Base-by-base conservation (phyloP, 1,284 basidiomycete species). In the Cryptococcus maquisensis region DNA sequence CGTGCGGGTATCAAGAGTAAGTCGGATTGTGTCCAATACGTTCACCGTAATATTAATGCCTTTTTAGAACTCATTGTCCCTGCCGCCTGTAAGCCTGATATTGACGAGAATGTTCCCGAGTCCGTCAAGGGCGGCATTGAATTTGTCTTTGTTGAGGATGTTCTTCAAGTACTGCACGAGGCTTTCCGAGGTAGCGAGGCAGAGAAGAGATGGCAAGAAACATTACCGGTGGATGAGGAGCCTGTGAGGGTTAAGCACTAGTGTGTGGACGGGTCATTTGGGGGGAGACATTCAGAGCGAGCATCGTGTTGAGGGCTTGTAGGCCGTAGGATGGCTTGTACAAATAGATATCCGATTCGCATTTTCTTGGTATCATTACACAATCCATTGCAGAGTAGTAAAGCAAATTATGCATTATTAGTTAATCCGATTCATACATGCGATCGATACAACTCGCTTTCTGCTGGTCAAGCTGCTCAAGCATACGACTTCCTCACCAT, bases 41-140 rank as follows among this genome's bases (percentile, higher is more conserved):
- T 20, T 2, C n/a, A 26, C 26, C 13, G 6, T 15, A 10, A 16
- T 24, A 49, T 55, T 60, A 45, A 61, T 54, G 18, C 3, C 38
- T 49, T 35, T 35, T 10, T 57, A 75, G 71, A 77, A 62, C 68
- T 94, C 59, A 78, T 94, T 23, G 90, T 90, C 1, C 93, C 93
- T 0, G 84, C 83, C 23, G 92, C 87, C 3, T 93, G 92, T 73
- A 84, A 86, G 39, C 84, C 88, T 0, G 92, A 96, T 70, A 93
- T 97, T 39, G 90, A 96, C 76, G 90, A 92, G 79, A 96, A 96
- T 69, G 93, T 96, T 0, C 92, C 91, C 0, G 86, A 86, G 65
- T 93, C 90, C 66, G 92, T 96, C 61, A 96, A 96, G 82, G 86
- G 84, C 15, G 93, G 92, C 23, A 92, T 96, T 61, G 83, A 85